phyloP scores from a whole-genome alignment of 2,329 filamentous ascomycete species.

The Paracoccidioides brasiliensis region DNA sequence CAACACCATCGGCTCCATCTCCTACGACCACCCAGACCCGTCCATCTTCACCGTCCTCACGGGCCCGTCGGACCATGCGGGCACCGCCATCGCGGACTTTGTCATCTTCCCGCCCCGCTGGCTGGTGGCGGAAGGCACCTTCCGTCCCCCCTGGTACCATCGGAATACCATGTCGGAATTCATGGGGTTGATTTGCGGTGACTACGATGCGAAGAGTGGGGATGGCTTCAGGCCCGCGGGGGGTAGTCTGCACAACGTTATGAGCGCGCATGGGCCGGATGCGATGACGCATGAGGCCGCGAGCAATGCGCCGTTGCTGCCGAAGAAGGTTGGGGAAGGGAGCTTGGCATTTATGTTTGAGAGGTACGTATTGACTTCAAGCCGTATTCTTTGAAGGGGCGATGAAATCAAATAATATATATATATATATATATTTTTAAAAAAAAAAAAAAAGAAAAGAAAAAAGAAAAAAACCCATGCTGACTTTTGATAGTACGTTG shows the following conservation, averaged over 20 bases:
- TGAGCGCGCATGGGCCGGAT: constrained; percentile 55
- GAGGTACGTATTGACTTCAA: constrained; percentile 27
- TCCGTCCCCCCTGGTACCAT: constrained; percentile 51
- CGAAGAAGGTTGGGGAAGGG: constrained; percentile 44
- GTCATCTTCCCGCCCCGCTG: constrained; percentile 53
- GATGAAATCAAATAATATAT: too few relatives aligned
- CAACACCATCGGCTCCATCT: constrained; percentile 59
- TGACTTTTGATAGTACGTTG: constrained; percentile 40
- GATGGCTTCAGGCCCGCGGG: constrained; percentile 48
- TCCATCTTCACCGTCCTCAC: constrained; percentile 60
- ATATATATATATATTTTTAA: too few relatives aligned
- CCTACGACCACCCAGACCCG: constrained; percentile 66
- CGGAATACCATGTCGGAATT: constrained; percentile 54
- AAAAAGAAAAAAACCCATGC: too few relatives aligned
- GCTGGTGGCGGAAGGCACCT: constrained; percentile 49
- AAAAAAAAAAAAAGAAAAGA: too few relatives aligned
- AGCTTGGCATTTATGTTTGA: constrained; percentile 56
- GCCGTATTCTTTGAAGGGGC: not conserved
- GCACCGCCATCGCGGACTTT: constrained; percentile 53
- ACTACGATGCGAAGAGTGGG: constrained; percentile 47
- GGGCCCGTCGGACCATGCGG: constrained; percentile 42
- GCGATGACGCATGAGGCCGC: constrained; percentile 43
- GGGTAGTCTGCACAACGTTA: constrained; percentile 55
- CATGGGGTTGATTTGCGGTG: constrained; percentile 50
- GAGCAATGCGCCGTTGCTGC: constrained; percentile 40